A percentile compares a stretch with the other conserved stretches of the same genome.
These are phyloP conservation scores for Rhodotorula sp. DNA, from an alignment of 1,284 basidiomycete genomes.

Conservation along the genomic window DNA sequence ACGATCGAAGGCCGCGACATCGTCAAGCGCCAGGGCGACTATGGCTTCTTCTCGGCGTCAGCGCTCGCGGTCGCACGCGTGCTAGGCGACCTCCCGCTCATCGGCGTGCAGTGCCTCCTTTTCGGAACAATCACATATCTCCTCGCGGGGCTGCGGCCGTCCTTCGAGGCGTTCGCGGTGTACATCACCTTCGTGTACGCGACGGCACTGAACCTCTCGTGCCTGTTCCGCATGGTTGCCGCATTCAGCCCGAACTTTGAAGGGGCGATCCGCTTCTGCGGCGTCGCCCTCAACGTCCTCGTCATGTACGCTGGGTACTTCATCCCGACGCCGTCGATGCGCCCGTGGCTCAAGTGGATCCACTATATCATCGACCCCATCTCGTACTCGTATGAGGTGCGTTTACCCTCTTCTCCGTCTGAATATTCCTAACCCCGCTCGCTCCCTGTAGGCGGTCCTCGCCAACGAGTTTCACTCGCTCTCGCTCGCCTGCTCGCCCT, in stretches of 20 bases:
- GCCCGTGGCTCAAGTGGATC: slow-evolving; percentile 45
- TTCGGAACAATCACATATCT: slow-evolving; percentile 48
- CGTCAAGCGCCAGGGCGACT: slow-evolving; percentile 45
- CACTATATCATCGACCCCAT: slow-evolving; percentile 45
- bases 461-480: slow-evolving; percentile 45
- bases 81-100: slow-evolving; percentile 46
- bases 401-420: background rate
- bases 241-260: slow-evolving; percentile 46
- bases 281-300: slow-evolving; percentile 46
- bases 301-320: slow-evolving; percentile 48
- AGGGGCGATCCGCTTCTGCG: slow-evolving; percentile 47
- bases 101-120: slow-evolving; percentile 43
- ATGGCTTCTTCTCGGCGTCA: slow-evolving; percentile 46
- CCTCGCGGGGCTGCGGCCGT: slow-evolving; percentile 44
- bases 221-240: slow-evolving; percentile 47
- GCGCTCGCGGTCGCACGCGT: slow-evolving; percentile 45
- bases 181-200: slow-evolving; percentile 45
- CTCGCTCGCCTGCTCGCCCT: slow-evolving; percentile 67
- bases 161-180: slow-evolving; percentile 31
- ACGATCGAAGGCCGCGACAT: slow-evolving; percentile 45
- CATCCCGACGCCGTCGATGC: slow-evolving; percentile 46
- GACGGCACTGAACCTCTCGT: slow-evolving; percentile 45
- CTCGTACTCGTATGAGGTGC: slow-evolving; percentile 46
- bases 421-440: background rate
- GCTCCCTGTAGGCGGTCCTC: slow-evolving; percentile 32